Evolutionary conservation across 768 basidiomycete genomes (phyloP), one percentile per base, ranked within the genome.

Genomic region (Suillus tomentosus): DNA sequence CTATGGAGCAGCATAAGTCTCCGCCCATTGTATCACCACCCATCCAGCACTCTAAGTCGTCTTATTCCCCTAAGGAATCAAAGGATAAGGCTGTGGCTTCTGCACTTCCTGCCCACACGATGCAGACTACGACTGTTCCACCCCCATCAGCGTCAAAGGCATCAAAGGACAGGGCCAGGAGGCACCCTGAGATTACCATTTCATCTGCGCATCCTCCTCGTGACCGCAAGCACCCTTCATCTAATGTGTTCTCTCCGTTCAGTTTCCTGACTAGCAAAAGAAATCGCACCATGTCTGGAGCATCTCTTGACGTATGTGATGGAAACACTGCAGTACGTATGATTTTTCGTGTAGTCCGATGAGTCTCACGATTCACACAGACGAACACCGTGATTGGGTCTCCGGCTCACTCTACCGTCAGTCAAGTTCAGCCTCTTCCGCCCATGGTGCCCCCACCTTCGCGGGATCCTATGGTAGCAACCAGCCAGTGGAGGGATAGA

Each of bases 261-360:
- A 84, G 85, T 51, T 82, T 90, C 69, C 67, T 91, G 67, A 78
- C 77, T 27, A 80, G 79, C 45, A 87, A 84, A 70, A 81, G 85
- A 69, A 81, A 87, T 72, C 85, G 87, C 39, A 87, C 88, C 8
- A 79, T 93, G 48, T 93, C 92, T 17, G 82, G 85, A 43, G 87
- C 87, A 40, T 94, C 92, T 48, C 79, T 90, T 39, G 92, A 94
- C 72, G 92, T 90, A 31, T 83, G 87, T 68, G 86, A 92, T 70
- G 92, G 92, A 43, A 77, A 76, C 37, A 91, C 90, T 62, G 88
- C 89, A 57, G 92, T 93, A 74, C 76, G 89, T 71, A 42, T 73
- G n/a, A 60, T 62, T 42, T 31, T 8, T 39, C 53, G 62, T 60
- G 22, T 61, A 61, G 13, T 34, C 61, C 62, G 37, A 47, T 45